A percentile compares a stretch with the other conserved stretches of the same genome.
Evolutionary conservation across 345 rosid species (phyloP).

Genomic region (Odontarrhena argentea): DNA sequence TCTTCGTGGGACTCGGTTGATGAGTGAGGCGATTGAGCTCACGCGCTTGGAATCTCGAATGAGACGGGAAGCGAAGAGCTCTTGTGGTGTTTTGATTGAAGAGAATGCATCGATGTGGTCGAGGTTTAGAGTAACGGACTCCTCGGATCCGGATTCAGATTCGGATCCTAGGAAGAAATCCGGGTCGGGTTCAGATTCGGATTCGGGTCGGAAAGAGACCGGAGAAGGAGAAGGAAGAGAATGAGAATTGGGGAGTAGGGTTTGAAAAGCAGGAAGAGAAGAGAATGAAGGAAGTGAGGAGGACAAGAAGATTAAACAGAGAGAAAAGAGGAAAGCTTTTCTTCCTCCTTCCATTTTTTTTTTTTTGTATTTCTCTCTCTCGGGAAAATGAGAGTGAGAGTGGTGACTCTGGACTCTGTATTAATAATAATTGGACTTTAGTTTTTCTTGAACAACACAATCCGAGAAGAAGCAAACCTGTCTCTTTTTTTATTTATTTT

Average conservation of each 20-base stretch:
- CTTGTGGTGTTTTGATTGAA: conserved; percentile 50
- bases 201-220: conserved; percentile 41
- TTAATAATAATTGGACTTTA: conserved; percentile 29
- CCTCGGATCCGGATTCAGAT: conserved; percentile 25
- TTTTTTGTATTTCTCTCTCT: conserved; percentile 11
- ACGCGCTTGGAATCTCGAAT: conserved; percentile 72
- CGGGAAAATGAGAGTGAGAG: conserved; percentile 33
- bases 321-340: conserved; percentile 41
- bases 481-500: background rate
- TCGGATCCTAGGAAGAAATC: conserved; percentile 25
- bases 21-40: conserved; percentile 45
- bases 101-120: conserved; percentile 84
- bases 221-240: conserved; percentile 53
- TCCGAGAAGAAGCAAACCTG: background rate
- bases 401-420: conserved; percentile 15
- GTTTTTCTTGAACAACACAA: conserved; percentile 23
- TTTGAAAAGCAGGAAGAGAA: conserved; percentile 44
- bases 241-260: conserved; percentile 44
- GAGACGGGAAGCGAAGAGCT: conserved; percentile 73
- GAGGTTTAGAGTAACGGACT: conserved; percentile 49
- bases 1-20: conserved; percentile 30
- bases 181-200: conserved; percentile 35
- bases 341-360: conserved; percentile 36
- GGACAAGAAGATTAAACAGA: conserved; percentile 42
- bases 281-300: conserved; percentile 41